These are phyloP conservation scores for Asterochloris erici DNA, from an alignment of 139 green algal genomes.

Conservation along the genomic window DNA sequence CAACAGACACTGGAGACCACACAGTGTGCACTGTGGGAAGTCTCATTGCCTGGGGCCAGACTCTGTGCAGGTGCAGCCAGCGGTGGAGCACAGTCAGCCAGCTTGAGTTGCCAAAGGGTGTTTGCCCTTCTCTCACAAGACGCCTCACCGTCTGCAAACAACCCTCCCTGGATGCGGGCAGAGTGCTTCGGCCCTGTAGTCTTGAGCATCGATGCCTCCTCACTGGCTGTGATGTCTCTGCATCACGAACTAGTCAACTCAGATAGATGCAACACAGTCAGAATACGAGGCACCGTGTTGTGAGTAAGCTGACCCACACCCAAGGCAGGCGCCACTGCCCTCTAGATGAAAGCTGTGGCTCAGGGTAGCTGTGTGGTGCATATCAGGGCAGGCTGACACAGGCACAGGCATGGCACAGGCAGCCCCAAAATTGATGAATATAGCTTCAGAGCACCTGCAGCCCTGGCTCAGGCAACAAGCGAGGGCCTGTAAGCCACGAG, in stretches of 20 bases:
- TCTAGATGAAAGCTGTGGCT: too few relatives aligned
- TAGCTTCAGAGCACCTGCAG: too few relatives aligned
- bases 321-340: neutral
- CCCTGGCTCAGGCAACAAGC: too few relatives aligned
- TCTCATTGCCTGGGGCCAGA: neutral
- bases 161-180: slow-evolving; percentile 52
- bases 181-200: slow-evolving; percentile 31
- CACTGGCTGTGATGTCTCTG: slow-evolving; percentile 71
- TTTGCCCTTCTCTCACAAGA: too few relatives aligned
- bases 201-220: slow-evolving; percentile 50
- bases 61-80: neutral
- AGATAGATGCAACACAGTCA: neutral
- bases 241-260: slow-evolving; percentile 16
- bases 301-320: neutral
- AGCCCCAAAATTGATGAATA: too few relatives aligned
- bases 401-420: too few relatives aligned
- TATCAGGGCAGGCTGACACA: too few relatives aligned
- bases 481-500: too few relatives aligned
- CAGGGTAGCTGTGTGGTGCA: too few relatives aligned
- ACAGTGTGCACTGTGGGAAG: too few relatives aligned
- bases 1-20: too few relatives aligned
- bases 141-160: slow-evolving; percentile 53
- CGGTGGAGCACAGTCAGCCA: neutral
- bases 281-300: neutral
- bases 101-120: neutral